Evolutionary conservation across 768 basidiomycete genomes (phyloP), one percentile per base, ranked within the genome.

Genomic region (Crucibulum laeve): DNA sequence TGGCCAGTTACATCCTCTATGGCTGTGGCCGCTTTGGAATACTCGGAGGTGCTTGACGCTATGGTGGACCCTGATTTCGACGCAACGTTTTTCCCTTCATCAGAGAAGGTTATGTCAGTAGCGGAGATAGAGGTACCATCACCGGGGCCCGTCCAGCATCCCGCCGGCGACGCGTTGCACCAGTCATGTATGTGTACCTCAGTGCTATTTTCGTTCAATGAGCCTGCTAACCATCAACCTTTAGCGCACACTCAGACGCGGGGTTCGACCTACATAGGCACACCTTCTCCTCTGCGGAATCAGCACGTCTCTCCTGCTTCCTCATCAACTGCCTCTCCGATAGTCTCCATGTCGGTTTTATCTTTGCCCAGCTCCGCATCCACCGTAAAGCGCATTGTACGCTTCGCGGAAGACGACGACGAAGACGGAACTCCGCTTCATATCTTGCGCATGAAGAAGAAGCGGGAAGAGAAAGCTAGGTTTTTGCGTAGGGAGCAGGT

Each of bases 21-120:
- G 17, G 84, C 80, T 25, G 81, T 89, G 35, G 81, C 86, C 34
- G 79, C 79, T 35, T 70, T 90, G 44, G 87, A 88, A 53, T 85
- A 77, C 53, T 84, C 86, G 4, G 76, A 80, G 45, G 59, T 70
- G n/a, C 56, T 87, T 41, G 85, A 89, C 52, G 65, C 75, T 22
- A 67, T 87, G 62, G 79, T 79, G 26, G 79, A 77, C 46, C 69
- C 74, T 28, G 69, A 67, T 49, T 58, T 63, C 42, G 59, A 53
- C 40, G 57, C 44, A 46, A 54, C 48, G 38, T 48, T 38, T 40
- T 46, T 34, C 26, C 40, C 38, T 26, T 43, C 47, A 6, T 24
- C 49, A 26, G n/a, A 42, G 14, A 42, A 15, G 25, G 6, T 25
- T 40, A 18, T 40, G 18, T 22, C 38, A 13, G 17, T 6, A 22